Evolutionary conservation across 2,329 filamentous ascomycete species (phyloP), one percentile per base, ranked within the genome.

Genomic region (Claviceps fusiformis): DNA sequence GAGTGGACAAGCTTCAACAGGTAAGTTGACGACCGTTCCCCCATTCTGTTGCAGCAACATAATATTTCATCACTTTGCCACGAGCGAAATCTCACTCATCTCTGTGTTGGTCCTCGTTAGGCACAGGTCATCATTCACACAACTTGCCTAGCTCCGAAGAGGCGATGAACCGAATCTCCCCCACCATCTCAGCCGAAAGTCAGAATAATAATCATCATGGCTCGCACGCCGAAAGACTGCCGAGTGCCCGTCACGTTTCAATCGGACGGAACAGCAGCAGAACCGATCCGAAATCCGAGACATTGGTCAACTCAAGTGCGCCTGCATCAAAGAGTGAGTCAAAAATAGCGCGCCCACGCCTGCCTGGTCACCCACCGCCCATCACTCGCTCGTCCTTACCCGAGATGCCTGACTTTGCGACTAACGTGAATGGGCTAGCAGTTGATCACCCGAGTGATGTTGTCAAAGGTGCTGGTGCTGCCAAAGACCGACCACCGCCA

Each of bases 401-500:
- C 27, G 44, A 46, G 11, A 13, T 7, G 7, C 37, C 35, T 19
- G 39, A 33, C 33, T 5, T n/a, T 35, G 50, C 59, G 54, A 58
- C 57, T 53, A 33, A 45, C 44, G 7, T 44, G 39, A n/a, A 46
- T 33, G n/a, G n/a, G 7, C 33, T 19, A 49, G 45, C 52, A 60
- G 60, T 50, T 35, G 60, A 62, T 15, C 56, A 60, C 19, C 52
- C 54, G 5, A 6, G 17, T 39, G 24, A 49, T 48, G 45, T n/a
- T n/a, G 29, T 24, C 39, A 55, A 56, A 54, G 60, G 37, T 41
- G 37, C 15, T 6, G 37, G 13, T 41, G 37, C 56, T 53, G 53
- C 55, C 55, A 63, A 60, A 41, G 50, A 59, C 57, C 64, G 64
- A 54, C 68, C 64, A 31, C 68, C 64, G 27, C 62, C 67, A 31